Evolutionary conservation across 2,329 filamentous ascomycete genomes (phyloP).

Genomic region (Microcyclosporella mali): DNA sequence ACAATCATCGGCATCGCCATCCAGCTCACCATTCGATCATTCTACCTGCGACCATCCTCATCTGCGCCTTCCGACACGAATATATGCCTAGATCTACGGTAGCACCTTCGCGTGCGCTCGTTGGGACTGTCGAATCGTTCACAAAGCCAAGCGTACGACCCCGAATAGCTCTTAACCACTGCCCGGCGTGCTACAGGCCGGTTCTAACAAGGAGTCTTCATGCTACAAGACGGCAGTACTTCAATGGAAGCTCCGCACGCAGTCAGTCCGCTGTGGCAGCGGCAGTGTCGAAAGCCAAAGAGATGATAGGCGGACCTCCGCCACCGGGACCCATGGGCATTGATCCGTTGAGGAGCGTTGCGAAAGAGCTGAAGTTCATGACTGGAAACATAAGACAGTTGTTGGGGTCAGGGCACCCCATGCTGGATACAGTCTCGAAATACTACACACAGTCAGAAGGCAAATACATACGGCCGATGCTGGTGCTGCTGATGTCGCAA

Average conservation of each 20-base stretch:
- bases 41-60: not conserved
- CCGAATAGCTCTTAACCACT: conserved; percentile 13
- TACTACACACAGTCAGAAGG: conserved; percentile 97
- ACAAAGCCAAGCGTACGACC: conserved; percentile 15
- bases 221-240: conserved; percentile 24
- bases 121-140: conserved; percentile 23
- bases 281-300: conserved; percentile 61
- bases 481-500: conserved; percentile 93
- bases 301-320: conserved; percentile 64
- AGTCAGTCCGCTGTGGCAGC: conserved; percentile 62
- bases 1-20: not conserved
- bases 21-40: not conserved
- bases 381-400: conserved; percentile 89
- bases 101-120: conserved; percentile 31
- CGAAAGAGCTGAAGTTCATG: conserved; percentile 93
- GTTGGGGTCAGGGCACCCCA: conserved; percentile 89
- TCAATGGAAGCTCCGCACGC: conserved; percentile 36
- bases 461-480: conserved; percentile 90
- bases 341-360: conserved; percentile 83
- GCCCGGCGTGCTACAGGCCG: conserved; percentile 30
- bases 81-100: conserved; percentile 29
- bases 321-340: conserved; percentile 64
- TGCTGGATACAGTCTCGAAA: conserved; percentile 89
- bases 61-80: conserved; percentile 6
- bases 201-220: conserved; percentile 24